These are phyloP conservation scores for Themeda triandra DNA, from an alignment of 176 grass and related monocot genomes.

Conservation along the genomic window DNA sequence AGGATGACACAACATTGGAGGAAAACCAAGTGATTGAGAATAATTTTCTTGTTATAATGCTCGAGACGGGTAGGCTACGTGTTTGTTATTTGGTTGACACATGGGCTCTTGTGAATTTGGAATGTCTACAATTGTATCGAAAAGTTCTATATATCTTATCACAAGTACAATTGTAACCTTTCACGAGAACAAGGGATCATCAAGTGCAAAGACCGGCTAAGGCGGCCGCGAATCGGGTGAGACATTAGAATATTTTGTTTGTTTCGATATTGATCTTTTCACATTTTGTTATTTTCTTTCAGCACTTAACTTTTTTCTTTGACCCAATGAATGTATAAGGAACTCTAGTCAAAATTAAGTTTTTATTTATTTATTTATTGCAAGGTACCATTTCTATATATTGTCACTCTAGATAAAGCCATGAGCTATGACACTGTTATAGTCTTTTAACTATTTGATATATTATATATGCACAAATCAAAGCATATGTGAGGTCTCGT, in stretches of 20 bases:
- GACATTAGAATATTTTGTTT: slow-evolving; percentile 6
- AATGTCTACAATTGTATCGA: background rate
- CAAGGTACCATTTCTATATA: no score
- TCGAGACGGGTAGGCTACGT: slow-evolving; percentile 55
- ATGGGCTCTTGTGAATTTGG: background rate
- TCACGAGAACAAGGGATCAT: slow-evolving; percentile 70
- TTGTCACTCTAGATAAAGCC: no score
- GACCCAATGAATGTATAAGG: background rate
- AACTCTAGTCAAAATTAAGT: no score
- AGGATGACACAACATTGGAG: slow-evolving; percentile 68
- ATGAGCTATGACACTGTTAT: no score
- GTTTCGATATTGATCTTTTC: background rate
- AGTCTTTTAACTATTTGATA: no score
- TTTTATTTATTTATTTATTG: no score
- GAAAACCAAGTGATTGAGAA: slow-evolving; percentile 79
- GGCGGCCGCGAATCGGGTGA: slow-evolving; percentile 53
- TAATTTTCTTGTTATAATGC: slow-evolving; percentile 85
- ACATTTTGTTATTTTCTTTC: slow-evolving; percentile 1
- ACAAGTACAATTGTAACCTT: slow-evolving; percentile 18
- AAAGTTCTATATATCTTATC: background rate
- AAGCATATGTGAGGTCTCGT: no score
- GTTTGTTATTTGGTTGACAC: slow-evolving; percentile 8
- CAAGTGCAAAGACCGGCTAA: slow-evolving; percentile 60
- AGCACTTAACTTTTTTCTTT: background rate
- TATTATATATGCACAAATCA: no score